Percentiles rank a stretch among this genome's conserved stretches.
These are phyloP conservation scores for Oenanthe sinensis DNA, from an alignment of 129 eudicot species.

Conservation along the genomic window DNA sequence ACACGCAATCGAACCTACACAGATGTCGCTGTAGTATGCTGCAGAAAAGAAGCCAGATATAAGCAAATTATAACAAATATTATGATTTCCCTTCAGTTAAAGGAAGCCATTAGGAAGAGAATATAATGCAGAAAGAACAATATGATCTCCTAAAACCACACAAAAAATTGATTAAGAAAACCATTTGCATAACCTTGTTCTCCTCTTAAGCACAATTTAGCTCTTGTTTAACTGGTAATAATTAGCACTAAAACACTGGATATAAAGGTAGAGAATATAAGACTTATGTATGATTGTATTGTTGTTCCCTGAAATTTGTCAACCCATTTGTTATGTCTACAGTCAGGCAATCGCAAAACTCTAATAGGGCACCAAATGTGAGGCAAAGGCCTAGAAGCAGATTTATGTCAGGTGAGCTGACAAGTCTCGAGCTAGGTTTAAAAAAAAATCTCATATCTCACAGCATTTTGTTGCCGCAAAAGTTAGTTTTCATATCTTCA, in stretches of 20 bases:
- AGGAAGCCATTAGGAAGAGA: not conserved
- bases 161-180: slow-evolving; percentile 15
- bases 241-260: too few relatives aligned
- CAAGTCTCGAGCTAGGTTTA: not conserved
- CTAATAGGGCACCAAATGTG: not conserved
- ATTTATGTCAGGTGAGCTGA: not conserved
- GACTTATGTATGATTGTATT: too few relatives aligned
- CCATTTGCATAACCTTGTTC: too few relatives aligned
- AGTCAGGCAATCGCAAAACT: not conserved
- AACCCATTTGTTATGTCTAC: not conserved
- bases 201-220: too few relatives aligned
- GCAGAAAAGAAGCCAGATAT: slow-evolving; percentile 15
- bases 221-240: too few relatives aligned
- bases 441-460: not conserved
- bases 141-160: too few relatives aligned
- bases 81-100: slow-evolving; percentile 8
- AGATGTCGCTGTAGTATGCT: slow-evolving; percentile 93
- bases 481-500: not conserved
- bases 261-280: too few relatives aligned
- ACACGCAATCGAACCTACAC: slow-evolving; percentile 93
- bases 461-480: not conserved
- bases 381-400: not conserved
- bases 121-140: too few relatives aligned
- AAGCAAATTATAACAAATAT: not conserved
- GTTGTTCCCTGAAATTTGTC: not conserved